phyloP scores from a whole-genome alignment of 2,329 filamentous ascomycete genomes.

The Sclerotinia spermophila region DNA sequence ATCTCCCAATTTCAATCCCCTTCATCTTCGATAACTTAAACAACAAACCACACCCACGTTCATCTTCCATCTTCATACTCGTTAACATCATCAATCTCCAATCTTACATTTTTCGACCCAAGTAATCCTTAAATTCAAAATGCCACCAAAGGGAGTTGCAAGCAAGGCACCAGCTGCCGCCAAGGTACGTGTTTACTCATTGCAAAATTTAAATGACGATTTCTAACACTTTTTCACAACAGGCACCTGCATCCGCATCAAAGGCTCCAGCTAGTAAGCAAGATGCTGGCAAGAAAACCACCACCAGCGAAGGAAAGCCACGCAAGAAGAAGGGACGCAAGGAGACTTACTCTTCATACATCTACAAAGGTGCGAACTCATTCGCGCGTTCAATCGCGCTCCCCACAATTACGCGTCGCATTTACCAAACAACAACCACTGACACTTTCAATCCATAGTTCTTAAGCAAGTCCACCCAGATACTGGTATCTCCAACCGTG shows the following conservation, averaged over 20 bases:
- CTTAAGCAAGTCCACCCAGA: constrained; percentile 99
- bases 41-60: constrained; percentile 5
- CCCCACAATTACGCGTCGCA: constrained; percentile 14
- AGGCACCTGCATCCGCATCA: constrained; percentile 49
- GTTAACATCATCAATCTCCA: not conserved
- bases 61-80: not conserved
- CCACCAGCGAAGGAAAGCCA: constrained; percentile 84
- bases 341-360: constrained; percentile 99
- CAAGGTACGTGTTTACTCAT: constrained; percentile 52
- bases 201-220: not conserved
- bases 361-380: constrained; percentile 86
- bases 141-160: constrained; percentile 89
- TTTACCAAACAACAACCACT: constrained; percentile 13
- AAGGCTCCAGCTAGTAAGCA: constrained; percentile 72
- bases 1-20: constrained; percentile 7
- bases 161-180: constrained; percentile 72
- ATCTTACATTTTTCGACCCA: constrained; percentile 35
- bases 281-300: constrained; percentile 98
- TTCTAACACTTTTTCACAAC: not conserved
- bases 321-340: constrained; percentile 99
- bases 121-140: constrained; percentile 51
- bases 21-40: constrained; percentile 2
- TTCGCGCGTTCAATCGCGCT: constrained; percentile 31
- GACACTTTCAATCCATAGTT: constrained; percentile 54
- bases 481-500: constrained; percentile 99